Evolutionary conservation across 2,329 filamentous ascomycete genomes (phyloP), one percentile per base, ranked within the genome.

Genomic region (Pseudogymnoascus pannorum): DNA sequence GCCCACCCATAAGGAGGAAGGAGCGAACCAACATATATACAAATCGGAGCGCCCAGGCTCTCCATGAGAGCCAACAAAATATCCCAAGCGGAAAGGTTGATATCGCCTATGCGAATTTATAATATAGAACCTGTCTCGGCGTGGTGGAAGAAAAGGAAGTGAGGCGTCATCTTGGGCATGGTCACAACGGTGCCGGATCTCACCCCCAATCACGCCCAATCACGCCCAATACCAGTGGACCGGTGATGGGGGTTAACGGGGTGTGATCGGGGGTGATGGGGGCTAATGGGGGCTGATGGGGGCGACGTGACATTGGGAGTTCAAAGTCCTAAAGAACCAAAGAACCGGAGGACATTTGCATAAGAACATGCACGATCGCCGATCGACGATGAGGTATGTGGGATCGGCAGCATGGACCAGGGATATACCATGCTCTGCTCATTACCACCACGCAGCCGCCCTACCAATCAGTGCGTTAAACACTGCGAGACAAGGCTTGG

Each of bases 51-150:
- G 48, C 48, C 48, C 26, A 54, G 48, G 26, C 16, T 31, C 26
- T 5, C 48, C 26, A 33, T 12, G 26, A 31, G 48, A 31, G 9
- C 48, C 48, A 54, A 54, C 26, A 9, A 54, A 31, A 5, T 7
- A 22, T 54, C 16, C 16, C 7, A 54, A 7, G n/a, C 11, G 48
- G 48, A 31, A 54, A n/a, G n/a, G n/a, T 54, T 7, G 48, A 54
- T 54, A 54, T 54, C 48, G 20, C 26, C 9, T 54, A 33, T 20
- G 48, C 11, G 48, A 54, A 31, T 54, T 54, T 14, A 54, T 33
- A 31, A 54, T 54, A 54, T 54, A 54, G 48, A 54, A 54, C 48
- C 48, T 54, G 48, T 54, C 48, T 54, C 48, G 48, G 48, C 48
- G 48, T 7, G 16, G n/a, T 12, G 26, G 11, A 54, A 54, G 26